A percentile compares a stretch with the other conserved stretches of the same genome.
phyloP scores from a whole-genome alignment of 2,329 filamentous ascomycete species.

The Seiridium cupressi region DNA sequence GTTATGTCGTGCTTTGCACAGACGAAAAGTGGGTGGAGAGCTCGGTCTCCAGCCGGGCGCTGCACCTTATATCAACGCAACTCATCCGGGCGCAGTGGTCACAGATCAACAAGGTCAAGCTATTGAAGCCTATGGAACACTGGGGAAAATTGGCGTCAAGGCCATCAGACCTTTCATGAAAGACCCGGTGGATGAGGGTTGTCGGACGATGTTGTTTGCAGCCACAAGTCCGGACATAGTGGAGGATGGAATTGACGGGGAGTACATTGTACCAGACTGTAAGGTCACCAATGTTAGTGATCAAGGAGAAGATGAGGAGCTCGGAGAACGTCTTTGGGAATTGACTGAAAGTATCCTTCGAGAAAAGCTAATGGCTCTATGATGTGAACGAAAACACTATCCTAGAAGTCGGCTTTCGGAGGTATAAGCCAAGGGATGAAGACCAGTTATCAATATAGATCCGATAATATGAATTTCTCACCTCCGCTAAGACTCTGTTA shows the following conservation, averaged over 20 bases:
- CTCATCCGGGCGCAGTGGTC: conserved; percentile 45
- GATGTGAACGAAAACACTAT: not conserved
- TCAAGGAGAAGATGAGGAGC: conserved; percentile 37
- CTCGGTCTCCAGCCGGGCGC: conserved; percentile 24
- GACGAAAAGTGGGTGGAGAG: conserved; percentile 33
- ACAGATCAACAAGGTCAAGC: conserved; percentile 31
- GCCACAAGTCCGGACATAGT: conserved; percentile 41
- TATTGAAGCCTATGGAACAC: conserved; percentile 42
- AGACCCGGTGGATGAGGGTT: conserved; percentile 44
- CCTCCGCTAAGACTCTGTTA: too few relatives aligned
- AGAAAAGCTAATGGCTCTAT: conserved; percentile 27
- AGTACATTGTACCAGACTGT: conserved; percentile 47
- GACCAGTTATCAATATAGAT: too few relatives aligned
- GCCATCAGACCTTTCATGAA: conserved; percentile 42
- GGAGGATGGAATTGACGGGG: conserved; percentile 40
- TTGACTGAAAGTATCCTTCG: conserved; percentile 41
- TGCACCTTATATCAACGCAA: conserved; percentile 44
- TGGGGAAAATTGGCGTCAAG: conserved; percentile 43
- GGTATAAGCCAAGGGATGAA: too few relatives aligned
- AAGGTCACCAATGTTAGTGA: conserved; percentile 41
- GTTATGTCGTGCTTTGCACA: conserved; percentile 38
- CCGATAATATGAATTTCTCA: too few relatives aligned
- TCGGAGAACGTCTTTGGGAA: conserved; percentile 42
- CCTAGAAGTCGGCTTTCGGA: too few relatives aligned
- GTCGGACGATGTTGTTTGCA: conserved; percentile 45